Conservation (phyloP, 257 asterid species). For the Solanum lignicaule region DNA sequence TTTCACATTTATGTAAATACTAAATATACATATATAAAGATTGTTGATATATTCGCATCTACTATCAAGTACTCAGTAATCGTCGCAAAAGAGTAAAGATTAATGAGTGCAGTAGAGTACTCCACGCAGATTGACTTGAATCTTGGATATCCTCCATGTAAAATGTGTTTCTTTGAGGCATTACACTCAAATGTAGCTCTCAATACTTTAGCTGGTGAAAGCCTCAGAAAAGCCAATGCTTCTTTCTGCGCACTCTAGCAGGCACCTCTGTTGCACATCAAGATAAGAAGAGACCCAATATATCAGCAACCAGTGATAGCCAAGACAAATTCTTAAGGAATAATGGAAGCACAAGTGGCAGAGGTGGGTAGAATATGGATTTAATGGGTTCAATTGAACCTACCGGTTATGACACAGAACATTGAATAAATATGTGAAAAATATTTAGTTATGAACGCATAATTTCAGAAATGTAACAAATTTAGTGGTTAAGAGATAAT, state of each 20-base stretch:
- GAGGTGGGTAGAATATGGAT: background rate
- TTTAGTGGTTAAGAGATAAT: background rate
- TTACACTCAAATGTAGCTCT: background rate
- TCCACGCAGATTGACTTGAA: background rate
- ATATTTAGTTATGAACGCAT: background rate
- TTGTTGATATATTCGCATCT: background rate
- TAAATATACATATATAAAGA: background rate
- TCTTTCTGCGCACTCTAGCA: slow-evolving; percentile 44
- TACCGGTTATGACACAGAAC: background rate
- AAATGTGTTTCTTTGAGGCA: background rate
- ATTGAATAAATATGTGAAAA: background rate
- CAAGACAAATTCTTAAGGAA: background rate
- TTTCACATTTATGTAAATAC: background rate
- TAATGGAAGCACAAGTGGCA: background rate
- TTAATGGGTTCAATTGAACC: background rate
- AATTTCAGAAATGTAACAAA: background rate
- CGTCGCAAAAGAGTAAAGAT: background rate
- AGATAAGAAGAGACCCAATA: background rate
- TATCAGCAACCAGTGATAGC: background rate
- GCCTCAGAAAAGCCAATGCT: slow-evolving; percentile 67
- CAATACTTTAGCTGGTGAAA: background rate
- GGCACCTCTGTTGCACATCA: slow-evolving; percentile 56
- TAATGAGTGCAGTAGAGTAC: background rate
- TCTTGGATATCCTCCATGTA: background rate
- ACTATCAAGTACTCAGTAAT: background rate